Evolutionary conservation across 116 monocot species (phyloP).

Genomic region (Posidonia oceanica): DNA sequence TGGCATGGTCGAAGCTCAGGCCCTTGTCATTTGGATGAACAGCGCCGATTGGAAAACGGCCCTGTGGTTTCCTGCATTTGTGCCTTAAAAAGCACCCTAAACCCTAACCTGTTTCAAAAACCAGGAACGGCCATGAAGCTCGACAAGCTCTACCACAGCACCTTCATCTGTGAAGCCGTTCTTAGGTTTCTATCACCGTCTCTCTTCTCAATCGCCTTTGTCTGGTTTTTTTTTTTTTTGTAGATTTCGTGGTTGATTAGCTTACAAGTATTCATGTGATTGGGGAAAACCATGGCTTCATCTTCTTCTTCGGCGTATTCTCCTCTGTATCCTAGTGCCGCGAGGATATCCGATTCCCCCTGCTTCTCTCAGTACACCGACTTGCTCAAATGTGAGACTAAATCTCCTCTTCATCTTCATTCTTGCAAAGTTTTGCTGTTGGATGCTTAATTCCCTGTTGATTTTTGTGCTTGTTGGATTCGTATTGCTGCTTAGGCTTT

Average conservation of each 20-base stretch:
- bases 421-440: not conserved
- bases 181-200: constrained; percentile 39
- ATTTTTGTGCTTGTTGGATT: not conserved
- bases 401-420: not conserved
- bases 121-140: too few relatives aligned
- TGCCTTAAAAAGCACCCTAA: too few relatives aligned
- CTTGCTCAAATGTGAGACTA: constrained; percentile 72
- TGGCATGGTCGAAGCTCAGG: too few relatives aligned
- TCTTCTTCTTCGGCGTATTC: constrained; percentile 6
- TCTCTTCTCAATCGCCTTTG: not conserved
- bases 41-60: too few relatives aligned
- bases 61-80: too few relatives aligned
- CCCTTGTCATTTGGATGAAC: too few relatives aligned
- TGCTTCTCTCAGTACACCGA: constrained; percentile 87
- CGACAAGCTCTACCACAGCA: constrained; percentile 88
- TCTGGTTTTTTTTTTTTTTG: not conserved
- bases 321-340: constrained; percentile 48
- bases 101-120: too few relatives aligned
- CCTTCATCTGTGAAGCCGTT: constrained; percentile 95
- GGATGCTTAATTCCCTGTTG: too few relatives aligned
- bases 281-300: not conserved
- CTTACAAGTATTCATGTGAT: not conserved
- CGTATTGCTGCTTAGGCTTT: too few relatives aligned
- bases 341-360: constrained; percentile 65
- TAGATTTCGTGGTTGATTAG: too few relatives aligned